A percentile compares a stretch with the other conserved stretches of the same genome.
Conservation (phyloP, 2,329 filamentous ascomycete genomes). For the Hymenoscyphus repandus region DNA sequence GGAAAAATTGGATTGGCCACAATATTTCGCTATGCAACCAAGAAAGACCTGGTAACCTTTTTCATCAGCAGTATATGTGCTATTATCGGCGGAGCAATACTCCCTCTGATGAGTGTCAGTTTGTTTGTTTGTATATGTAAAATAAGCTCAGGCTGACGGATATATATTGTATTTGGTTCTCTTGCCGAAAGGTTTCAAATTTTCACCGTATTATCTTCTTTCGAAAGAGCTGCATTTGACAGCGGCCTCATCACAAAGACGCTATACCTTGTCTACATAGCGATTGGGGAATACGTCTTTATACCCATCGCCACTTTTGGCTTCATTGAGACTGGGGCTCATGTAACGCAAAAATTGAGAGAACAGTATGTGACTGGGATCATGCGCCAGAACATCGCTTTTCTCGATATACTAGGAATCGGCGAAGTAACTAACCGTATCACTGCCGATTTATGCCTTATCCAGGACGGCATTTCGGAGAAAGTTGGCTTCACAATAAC, state of each 20-base stretch:
- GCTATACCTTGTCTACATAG: constrained; percentile 83
- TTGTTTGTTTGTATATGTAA: constrained; percentile 68
- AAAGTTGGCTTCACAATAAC: constrained; percentile 76
- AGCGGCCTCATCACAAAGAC: constrained; percentile 37
- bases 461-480: constrained; percentile 90
- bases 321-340: constrained; percentile 83
- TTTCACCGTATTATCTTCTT: not conserved
- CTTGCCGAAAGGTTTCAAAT: not conserved
- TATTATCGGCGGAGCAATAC: constrained; percentile 52
- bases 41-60: constrained; percentile 45
- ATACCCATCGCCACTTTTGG: constrained; percentile 78
- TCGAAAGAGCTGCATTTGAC: constrained; percentile 40
- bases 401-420: constrained; percentile 87
- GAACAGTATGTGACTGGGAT: constrained; percentile 80
- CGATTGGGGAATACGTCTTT: constrained; percentile 71
- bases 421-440: constrained; percentile 94
- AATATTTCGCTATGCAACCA: constrained; percentile 49
- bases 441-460: constrained; percentile 86
- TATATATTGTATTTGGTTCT: not conserved
- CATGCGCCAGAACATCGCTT: constrained; percentile 83
- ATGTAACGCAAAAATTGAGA: constrained; percentile 72
- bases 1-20: not conserved
- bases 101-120: constrained; percentile 54
- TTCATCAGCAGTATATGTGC: constrained; percentile 45
- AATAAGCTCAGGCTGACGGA: constrained; percentile 29